Evolutionary conservation across 768 basidiomycete species (phyloP), one percentile per base, ranked within the genome.

Genomic region (Leccinum rimulosum): DNA sequence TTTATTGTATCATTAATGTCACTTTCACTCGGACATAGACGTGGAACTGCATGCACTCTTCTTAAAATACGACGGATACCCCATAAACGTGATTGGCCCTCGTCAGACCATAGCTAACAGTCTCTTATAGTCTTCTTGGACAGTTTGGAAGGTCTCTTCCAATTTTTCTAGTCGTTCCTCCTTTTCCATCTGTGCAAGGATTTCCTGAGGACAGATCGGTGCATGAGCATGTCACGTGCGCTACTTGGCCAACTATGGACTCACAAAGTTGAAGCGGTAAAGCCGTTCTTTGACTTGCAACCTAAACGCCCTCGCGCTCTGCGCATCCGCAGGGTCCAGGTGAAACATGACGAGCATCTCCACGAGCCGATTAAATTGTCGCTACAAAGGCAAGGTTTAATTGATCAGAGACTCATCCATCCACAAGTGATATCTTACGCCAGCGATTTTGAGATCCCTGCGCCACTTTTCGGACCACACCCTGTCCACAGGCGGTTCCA

Each of bases 271-370:
- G 76, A 98, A 98, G 22, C 94, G 82, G 69, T 91, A 98, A 48
- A 99, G 74, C 38, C 97, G 84, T 72, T 97, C 94, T 75, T 99
- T 99, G 68, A 96, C 94, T 72, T 94, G 90, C 33, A 99, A 72
- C 54, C 96, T 80, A 72, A 89, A 97, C 10, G 88, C 85, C 54
- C 79, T 84, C 64, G 79, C 73, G 27, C 79, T 77, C 27, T 75
- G 77, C 54, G 75, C 62, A 67, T 95, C 87, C 3, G 74, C 67
- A 5, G 83, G 78, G 64, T 94, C 84, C 61, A 96, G 75, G 35
- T 85, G 82, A 55, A 84, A 70, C 61, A 95, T 79, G 53, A 92
- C 83, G 27, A 97, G 77, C 92, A 97, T 97, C 75, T 99, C 97
- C 40, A 91, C 75, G 25, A 98, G 80, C 31, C 97, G 85, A 48